phyloP scores from a whole-genome alignment of 495 filamentous ascomycete species.

The Tetracladium marchalianum region DNA sequence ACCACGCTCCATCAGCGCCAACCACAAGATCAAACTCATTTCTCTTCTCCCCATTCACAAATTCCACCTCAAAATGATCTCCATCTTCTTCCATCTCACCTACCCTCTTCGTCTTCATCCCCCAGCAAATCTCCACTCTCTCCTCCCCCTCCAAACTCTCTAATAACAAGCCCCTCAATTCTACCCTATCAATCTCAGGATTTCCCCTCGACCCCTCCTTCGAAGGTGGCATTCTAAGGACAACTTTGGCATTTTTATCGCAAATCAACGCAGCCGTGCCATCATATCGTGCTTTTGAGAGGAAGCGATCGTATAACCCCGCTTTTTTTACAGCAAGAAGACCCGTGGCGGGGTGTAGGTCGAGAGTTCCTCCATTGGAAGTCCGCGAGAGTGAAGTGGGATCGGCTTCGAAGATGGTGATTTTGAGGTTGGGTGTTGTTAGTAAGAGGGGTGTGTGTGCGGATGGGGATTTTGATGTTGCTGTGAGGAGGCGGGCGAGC shows the following conservation, averaged over 20 bases:
- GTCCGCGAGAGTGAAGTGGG: neutral
- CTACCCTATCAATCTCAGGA: slow-evolving; percentile 35
- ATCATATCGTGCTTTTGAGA: slow-evolving; percentile 37
- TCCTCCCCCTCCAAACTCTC: slow-evolving; percentile 32
- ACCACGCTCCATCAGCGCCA: slow-evolving; percentile 39
- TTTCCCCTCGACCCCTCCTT: slow-evolving; percentile 10
- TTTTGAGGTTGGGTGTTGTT: slow-evolving; percentile 11
- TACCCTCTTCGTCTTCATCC: slow-evolving; percentile 19
- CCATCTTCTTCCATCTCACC: slow-evolving; percentile 36
- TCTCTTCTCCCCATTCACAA: slow-evolving; percentile 6
- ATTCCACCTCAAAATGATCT: slow-evolving; percentile 28
- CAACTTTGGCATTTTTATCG: slow-evolving; percentile 23
- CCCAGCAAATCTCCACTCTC: slow-evolving; percentile 29
- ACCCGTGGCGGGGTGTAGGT: slow-evolving; percentile 40
- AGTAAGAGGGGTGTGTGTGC: slow-evolving; percentile 32
- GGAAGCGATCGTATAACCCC: slow-evolving; percentile 38
- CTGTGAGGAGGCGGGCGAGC: slow-evolving; percentile 42
- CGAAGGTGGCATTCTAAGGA: slow-evolving; percentile 23
- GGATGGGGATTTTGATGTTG: slow-evolving; percentile 14
- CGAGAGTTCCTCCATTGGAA: slow-evolving; percentile 43
- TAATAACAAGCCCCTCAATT: slow-evolving; percentile 28
- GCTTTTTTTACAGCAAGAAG: slow-evolving; percentile 40
- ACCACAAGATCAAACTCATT: slow-evolving; percentile 32
- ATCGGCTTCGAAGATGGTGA: slow-evolving; percentile 31
- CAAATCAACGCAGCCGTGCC: slow-evolving; percentile 33